Evolutionary conservation across 306 rosid species (phyloP).

Genomic region (Cucurbita pepo): DNA sequence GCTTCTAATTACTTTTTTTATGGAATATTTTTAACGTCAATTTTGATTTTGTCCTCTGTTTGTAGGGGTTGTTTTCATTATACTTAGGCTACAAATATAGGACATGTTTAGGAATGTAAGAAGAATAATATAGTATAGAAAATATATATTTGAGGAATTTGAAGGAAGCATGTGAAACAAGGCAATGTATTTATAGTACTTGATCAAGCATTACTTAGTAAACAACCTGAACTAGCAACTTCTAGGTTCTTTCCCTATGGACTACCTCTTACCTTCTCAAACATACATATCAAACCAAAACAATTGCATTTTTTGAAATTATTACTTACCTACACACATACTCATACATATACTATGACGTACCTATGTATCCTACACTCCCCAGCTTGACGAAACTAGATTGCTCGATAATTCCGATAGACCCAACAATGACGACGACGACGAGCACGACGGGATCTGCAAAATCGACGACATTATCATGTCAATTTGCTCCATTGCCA

Average conservation of each 20-base stretch:
- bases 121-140: not conserved
- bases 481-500: constrained; percentile 43
- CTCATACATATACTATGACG: not conserved
- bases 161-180: constrained; percentile 10
- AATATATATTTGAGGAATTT: not conserved
- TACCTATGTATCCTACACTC: not conserved
- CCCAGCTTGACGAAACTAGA: constrained; percentile 2
- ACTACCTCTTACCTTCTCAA: constrained; percentile 3
- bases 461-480: constrained; percentile 30
- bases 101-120: not conserved
- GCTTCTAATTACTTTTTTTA: too few relatives aligned
- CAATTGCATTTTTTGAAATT: not conserved
- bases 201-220: constrained; percentile 11
- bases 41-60: too few relatives aligned
- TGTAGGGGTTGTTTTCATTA: too few relatives aligned
- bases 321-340: not conserved
- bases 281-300: not conserved
- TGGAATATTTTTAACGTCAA: too few relatives aligned
- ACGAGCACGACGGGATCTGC: not conserved
- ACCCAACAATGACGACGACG: constrained; percentile 1
- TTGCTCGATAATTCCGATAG: constrained; percentile 10
- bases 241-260: constrained; percentile 9
- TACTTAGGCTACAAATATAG: not conserved
- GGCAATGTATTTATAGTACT: constrained; percentile 2
- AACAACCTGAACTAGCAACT: constrained; percentile 24